Base-by-base conservation (phyloP, 2,329 filamentous ascomycete genomes). In the Colletotrichum graminicola region DNA sequence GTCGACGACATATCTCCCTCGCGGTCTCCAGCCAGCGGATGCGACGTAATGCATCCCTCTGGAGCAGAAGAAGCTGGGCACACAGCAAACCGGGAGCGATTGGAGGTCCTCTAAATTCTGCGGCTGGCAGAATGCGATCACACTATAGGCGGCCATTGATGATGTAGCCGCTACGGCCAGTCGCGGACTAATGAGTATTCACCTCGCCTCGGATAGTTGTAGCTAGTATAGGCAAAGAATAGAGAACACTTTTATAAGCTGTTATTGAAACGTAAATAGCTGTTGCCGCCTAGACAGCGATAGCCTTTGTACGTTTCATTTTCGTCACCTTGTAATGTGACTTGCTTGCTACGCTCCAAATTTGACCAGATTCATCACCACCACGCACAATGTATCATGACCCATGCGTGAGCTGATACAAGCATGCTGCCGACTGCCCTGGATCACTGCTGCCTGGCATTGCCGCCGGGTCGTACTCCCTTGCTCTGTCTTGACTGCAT, bases 361-460 rank as follows among this genome's bases (percentile, higher is more conserved):
- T 32, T 54, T 54, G 7, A 6, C 32, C 32, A 7, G 16, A 54
- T 34, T 29, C 16, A 7, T 36, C 49, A n/a, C 29, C 16, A 11
- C 32, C 16, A 34, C 51, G 21, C 16, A 54, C 54, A 4, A 57
- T 57, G 32, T 34, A 57, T 57, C 21, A 32, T 10, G 39, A 57
- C n/a, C 54, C 54, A 14, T 57, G 32, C 32, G 34, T 26, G 11
- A 57, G 36, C 54, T 6, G 32, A 41, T 57, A 57, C 32, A 57
- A 57, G 55, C n/a, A 59, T 11, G 23, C 23, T 11, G 55, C 43
- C 12, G 36, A 59, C 55, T 59, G 36, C 55, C 34, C 55, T 18
- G 23, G 39, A 39, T 59, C 11, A 47, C 12, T 3, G 14, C 45
- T n/a, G 14, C 10, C 3, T 47, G 32, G 32, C 32, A 47, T 10